Conservation (phyloP, 352 stramenopile genomes). For the Globisporangium acanthophoron region DNA sequence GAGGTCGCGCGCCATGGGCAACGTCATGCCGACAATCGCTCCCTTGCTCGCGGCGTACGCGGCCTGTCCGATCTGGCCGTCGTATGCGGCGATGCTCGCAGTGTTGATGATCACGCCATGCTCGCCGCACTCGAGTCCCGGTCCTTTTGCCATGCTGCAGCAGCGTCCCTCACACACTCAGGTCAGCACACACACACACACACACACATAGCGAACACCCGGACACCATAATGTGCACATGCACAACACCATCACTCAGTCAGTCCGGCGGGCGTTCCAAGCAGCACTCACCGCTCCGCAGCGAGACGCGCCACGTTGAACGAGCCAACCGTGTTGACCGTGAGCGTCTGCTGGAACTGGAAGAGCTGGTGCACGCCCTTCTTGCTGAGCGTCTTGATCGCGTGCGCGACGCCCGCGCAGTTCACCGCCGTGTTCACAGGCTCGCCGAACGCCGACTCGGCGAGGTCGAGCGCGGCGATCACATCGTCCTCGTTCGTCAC, state of each 20-base stretch:
- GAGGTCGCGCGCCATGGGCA: conserved; percentile 95
- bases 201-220: conserved; percentile 3
- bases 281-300: conserved; percentile 77
- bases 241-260: too few relatives aligned
- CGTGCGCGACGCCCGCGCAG: conserved; percentile 93
- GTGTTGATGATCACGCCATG: conserved; percentile 98
- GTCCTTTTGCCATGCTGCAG: conserved; percentile 81
- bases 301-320: conserved; percentile 97
- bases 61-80: conserved; percentile 96
- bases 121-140: conserved; percentile 70
- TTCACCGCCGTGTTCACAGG: conserved; percentile 93
- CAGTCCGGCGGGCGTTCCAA: too few relatives aligned
- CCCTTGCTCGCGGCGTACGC: conserved; percentile 97
- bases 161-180: background rate
- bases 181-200: background rate
- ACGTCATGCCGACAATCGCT: conserved; percentile 95
- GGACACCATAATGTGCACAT: background rate
- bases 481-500: conserved; percentile 91
- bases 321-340: conserved; percentile 95
- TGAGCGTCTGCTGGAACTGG: conserved; percentile 93
- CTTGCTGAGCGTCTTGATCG: conserved; percentile 91
- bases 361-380: conserved; percentile 89
- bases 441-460: conserved; percentile 89
- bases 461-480: conserved; percentile 85
- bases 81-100: conserved; percentile 96